Evolutionary conservation across 139 green algal genomes (phyloP), one percentile per base, ranked within the genome.

Genomic region (Picocystis salinarum): DNA sequence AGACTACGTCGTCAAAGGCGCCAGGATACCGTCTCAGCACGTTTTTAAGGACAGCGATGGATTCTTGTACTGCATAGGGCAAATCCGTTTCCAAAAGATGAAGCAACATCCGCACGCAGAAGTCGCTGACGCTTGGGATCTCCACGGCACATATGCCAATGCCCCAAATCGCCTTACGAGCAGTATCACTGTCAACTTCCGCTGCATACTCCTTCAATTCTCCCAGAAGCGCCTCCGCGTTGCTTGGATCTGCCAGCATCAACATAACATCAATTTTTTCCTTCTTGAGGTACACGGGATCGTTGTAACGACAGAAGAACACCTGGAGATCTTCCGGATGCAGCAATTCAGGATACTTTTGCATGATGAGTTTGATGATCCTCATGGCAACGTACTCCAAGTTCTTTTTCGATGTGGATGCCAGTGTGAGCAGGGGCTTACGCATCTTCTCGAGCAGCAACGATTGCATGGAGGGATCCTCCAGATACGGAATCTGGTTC

Each of bases 251-350:
- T 6, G 76, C 87, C 36, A 97, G 72, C 44, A 67, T 71, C 54
- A 91, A 87, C 83, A 99, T 93, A 58, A 93, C 84, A 55, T 93
- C 89, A 47, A 99, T 75, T 73, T 99, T 99, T 67, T 97, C 86
- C 64, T 92, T 79, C 66, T 99, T 99, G 27, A 97, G 80, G 45
- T 96, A 99, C 46, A 85, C 73, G 22, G 89, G 89, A 68, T 99
- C 89, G 55, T 97, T 95, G 75, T 99, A 99, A 64, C 94, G 95
- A 76, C 89, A 97, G 70, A 96, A 96, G 56, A 96, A 96, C 4
- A 95, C 83, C n/a, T n/a, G n/a, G n/a, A n/a, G n/a, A n/a, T n/a
- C n/a, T n/a, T n/a, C n/a, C n/a, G n/a, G n/a, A n/a, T n/a, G n/a
- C n/a, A n/a, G n/a, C n/a, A n/a, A 67, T 17, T 60, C 25, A 4